These are phyloP conservation scores for Trichosanthes truncata DNA, from an alignment of 306 rosid genomes.

Conservation along the genomic window DNA sequence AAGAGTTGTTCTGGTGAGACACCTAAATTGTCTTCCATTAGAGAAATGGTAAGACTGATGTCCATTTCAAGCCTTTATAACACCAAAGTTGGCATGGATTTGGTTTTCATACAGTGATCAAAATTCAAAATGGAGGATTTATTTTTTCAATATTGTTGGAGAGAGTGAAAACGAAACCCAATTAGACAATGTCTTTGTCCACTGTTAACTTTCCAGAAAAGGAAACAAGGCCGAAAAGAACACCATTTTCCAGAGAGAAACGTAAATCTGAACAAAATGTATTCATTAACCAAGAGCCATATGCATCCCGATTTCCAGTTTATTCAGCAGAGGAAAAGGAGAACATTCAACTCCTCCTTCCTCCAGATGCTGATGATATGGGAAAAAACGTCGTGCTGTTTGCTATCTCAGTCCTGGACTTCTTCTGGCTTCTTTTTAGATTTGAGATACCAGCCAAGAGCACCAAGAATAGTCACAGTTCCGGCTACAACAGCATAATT, in stretches of 20 bases:
- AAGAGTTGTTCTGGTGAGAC: too few species aligned
- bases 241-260: background rate
- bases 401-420: constrained; percentile 54
- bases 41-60: too few species aligned
- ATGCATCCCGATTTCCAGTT: background rate
- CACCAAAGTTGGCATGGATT: too few species aligned
- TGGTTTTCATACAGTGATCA: too few species aligned
- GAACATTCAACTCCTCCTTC: background rate
- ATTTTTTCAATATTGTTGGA: background rate
- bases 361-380: background rate
- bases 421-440: constrained; percentile 85
- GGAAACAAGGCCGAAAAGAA: background rate
- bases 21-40: too few species aligned
- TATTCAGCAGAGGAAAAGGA: background rate
- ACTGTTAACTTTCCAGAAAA: background rate
- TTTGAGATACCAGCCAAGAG: constrained; percentile 81
- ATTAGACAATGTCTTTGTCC: background rate
- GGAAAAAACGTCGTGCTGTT: background rate
- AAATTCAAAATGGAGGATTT: background rate
- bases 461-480: constrained; percentile 40
- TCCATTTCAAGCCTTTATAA: too few species aligned
- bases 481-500: constrained; percentile 88
- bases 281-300: background rate
- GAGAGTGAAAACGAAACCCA: background rate
- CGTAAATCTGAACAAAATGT: background rate